phyloP scores from a whole-genome alignment of 495 filamentous ascomycete species.

The Lasiosphaeriaceae sp. region DNA sequence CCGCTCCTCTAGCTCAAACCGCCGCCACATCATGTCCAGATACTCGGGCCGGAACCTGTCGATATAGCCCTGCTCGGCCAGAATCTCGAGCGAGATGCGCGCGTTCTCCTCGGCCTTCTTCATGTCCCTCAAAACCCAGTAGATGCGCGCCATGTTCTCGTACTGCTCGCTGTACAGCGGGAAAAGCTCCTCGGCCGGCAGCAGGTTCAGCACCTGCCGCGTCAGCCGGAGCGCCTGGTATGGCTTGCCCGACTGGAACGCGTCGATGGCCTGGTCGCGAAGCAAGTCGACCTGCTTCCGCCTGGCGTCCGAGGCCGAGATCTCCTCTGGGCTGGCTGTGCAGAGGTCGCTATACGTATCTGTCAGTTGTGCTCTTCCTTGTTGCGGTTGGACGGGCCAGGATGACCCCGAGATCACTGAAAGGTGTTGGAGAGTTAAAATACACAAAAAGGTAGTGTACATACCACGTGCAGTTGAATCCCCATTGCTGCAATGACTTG shows the following conservation, averaged over 20 bases:
- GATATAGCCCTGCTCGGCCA: slow-evolving; percentile 26
- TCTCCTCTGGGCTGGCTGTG: slow-evolving; percentile 20
- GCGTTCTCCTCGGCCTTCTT: slow-evolving; percentile 32
- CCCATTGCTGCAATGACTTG: slow-evolving; percentile 28
- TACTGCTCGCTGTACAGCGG: slow-evolving; percentile 35
- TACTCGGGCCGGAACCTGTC: neutral
- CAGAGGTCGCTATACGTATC: slow-evolving; percentile 21
- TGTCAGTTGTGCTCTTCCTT: no score
- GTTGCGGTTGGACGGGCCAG: no score
- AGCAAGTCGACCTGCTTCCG: slow-evolving; percentile 28
- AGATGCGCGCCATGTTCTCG: slow-evolving; percentile 38
- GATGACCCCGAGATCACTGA: no score
- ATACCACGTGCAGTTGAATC: slow-evolving; percentile 35
- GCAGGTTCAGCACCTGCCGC: slow-evolving; percentile 26
- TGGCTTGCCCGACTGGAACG: slow-evolving; percentile 24
- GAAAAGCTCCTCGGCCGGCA: slow-evolving; percentile 30
- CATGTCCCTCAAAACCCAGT: slow-evolving; percentile 31
- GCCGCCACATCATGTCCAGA: slow-evolving; percentile 11
- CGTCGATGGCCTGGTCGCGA: slow-evolving; percentile 28
- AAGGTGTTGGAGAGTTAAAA: no score
- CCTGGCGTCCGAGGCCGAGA: slow-evolving; percentile 32
- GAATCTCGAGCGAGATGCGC: slow-evolving; percentile 27
- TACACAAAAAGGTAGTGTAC: no score
- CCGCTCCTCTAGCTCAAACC: slow-evolving; percentile 16
- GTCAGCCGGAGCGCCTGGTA: slow-evolving; percentile 35